phyloP scores from a whole-genome alignment of 2,329 filamentous ascomycete genomes.

The Coleophoma crateriformis region DNA sequence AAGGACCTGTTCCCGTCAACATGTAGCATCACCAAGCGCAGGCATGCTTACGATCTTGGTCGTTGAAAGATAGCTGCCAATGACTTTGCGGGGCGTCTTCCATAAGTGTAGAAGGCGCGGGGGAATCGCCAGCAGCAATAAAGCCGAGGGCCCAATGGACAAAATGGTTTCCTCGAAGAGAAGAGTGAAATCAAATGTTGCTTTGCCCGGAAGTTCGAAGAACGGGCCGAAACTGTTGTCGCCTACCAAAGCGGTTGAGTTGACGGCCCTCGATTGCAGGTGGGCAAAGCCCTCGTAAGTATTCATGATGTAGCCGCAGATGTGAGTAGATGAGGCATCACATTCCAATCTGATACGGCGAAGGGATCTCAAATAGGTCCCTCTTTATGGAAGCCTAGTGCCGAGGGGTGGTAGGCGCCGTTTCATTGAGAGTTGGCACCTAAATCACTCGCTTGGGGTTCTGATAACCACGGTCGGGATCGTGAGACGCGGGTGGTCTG shows the following conservation, averaged over 20 bases:
- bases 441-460: neutral
- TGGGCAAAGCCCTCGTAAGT: neutral
- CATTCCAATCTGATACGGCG: neutral
- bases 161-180: slow-evolving; percentile 22
- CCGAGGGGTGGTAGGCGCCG: neutral
- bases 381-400: neutral
- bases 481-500: no score
- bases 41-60: slow-evolving; percentile 11
- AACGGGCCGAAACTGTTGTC: slow-evolving; percentile 14
- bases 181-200: slow-evolving; percentile 21
- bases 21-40: neutral
- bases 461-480: no score
- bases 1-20: slow-evolving; percentile 6
- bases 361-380: neutral
- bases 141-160: slow-evolving; percentile 17
- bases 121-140: slow-evolving; percentile 14
- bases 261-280: slow-evolving; percentile 2
- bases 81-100: slow-evolving; percentile 12
- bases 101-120: slow-evolving; percentile 10
- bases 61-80: slow-evolving; percentile 8
- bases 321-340: neutral
- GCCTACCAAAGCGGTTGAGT: slow-evolving; percentile 2
- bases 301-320: slow-evolving; percentile 2
- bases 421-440: neutral
- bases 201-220: slow-evolving; percentile 4